Evolutionary conservation across 345 rosid species (phyloP).

Genomic region (Jatropha curcas): DNA sequence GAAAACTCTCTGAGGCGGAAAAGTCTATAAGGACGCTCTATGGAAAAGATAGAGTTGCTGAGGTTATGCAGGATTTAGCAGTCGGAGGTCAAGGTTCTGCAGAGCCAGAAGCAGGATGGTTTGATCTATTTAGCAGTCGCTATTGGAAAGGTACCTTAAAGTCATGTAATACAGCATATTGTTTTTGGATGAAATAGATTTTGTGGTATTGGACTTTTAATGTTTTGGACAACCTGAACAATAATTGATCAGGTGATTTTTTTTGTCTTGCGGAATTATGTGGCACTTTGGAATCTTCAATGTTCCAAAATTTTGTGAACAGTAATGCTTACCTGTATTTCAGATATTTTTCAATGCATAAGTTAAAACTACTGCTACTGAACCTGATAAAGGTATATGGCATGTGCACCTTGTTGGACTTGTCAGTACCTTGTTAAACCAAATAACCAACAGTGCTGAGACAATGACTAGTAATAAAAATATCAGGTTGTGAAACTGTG

Average conservation of each 20-base stretch:
- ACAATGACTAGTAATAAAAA: background rate
- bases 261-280: background rate
- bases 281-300: background rate
- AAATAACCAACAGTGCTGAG: background rate
- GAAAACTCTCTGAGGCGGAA: constrained; percentile 76
- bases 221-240: background rate
- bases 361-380: background rate
- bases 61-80: constrained; percentile 74
- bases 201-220: background rate
- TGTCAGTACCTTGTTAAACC: background rate
- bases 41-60: constrained; percentile 91
- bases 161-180: background rate
- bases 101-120: constrained; percentile 98
- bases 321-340: background rate
- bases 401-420: background rate
- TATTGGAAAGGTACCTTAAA: constrained; percentile 79
- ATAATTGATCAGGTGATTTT: background rate
- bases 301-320: background rate
- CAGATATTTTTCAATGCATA: background rate
- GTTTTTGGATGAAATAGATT: background rate
- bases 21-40: constrained; percentile 71
- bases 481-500: background rate
- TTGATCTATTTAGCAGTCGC: constrained; percentile 88
- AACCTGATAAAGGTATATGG: background rate
- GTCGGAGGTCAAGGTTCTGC: constrained; percentile 63